A percentile compares a stretch with the other conserved stretches of the same genome.
Evolutionary conservation across 805 yeast species (phyloP).

Genomic region (Blastobotrys peoriensis): DNA sequence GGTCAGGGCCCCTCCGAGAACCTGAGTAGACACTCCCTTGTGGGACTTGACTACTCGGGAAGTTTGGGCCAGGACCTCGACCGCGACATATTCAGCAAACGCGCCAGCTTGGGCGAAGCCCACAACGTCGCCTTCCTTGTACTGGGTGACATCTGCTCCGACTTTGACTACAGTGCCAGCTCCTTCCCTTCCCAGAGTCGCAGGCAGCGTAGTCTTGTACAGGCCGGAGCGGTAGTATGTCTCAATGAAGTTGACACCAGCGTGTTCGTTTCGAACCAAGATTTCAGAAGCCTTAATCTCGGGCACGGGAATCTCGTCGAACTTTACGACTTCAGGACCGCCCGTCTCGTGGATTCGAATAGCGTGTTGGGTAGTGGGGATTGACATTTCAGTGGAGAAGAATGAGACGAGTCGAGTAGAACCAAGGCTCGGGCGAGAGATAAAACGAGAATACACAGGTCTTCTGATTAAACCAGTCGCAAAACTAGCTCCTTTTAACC

Average conservation of each 20-base stretch:
- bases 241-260: conserved; percentile 83
- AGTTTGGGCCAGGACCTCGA: conserved; percentile 15
- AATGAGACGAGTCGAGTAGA: no score
- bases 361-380: conserved; percentile 21
- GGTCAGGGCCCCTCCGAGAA: conserved; percentile 52
- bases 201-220: conserved; percentile 58
- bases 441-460: no score
- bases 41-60: conserved; percentile 45
- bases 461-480: no score
- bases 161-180: conserved; percentile 60
- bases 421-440: no score
- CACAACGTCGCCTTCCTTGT: conserved; percentile 64
- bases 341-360: conserved; percentile 44
- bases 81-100: conserved; percentile 69
- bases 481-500: no score
- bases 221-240: conserved; percentile 74
- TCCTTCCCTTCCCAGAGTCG: conserved; percentile 56
- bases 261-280: conserved; percentile 63
- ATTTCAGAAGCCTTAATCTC: conserved; percentile 48
- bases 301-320: conserved; percentile 57
- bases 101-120: conserved; percentile 48
- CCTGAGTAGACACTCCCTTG: conserved; percentile 37
- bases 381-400: conserved; percentile 10
- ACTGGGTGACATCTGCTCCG: conserved; percentile 52
- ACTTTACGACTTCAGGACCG: conserved; percentile 54